Evolutionary conservation across 2,329 filamentous ascomycete genomes (phyloP), one percentile per base, ranked within the genome.

Genomic region (Colletotrichum sp.): DNA sequence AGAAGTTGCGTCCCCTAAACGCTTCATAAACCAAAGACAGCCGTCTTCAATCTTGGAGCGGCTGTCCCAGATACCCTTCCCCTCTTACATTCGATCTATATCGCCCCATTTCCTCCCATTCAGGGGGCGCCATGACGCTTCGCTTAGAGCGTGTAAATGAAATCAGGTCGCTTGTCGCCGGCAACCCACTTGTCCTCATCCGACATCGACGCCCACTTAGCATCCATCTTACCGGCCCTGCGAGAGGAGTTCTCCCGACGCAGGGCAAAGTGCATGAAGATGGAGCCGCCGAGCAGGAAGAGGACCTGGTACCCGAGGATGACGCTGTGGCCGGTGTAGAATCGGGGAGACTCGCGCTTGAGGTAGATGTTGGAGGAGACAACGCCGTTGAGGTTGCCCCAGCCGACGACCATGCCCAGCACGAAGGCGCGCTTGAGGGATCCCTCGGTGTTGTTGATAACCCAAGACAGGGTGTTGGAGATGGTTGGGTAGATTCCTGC

Each of bases 331-430:
- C 94, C 94, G 3, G 79, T 82, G 68, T 79, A 79, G 78, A 80
- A 85, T 3, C 82, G 78, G 2, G 83, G 83, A 2, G 76, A 75
- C 64, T 85, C 81, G 2, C 55, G 28, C 10, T 80, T 79, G 62
- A 83, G 76, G 71, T 94, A 95, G 76, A 95, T 93, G 80, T 95
- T 95, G 59, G 87, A 89, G 16, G 86, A 88, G 36, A 95, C 92
- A 8, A 95, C 90, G 16, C 94, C 94, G 79, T 95, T 95, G 18
- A 95, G 85, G 78, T 96, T 95, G 10, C 94, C 94, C 92, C 93
- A 95, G 5, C 91, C 94, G 60, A 95, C 94, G n/a, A 95, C 91
- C 79, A 95, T 90, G 0, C 94, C 94, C 0, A 95, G 83, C 0
- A 93, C 92, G 34, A 95, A 90, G 28, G 94, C 94, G n/a, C 94